Base-by-base conservation (phyloP, 2,329 filamentous ascomycete genomes). In the Xylariaceae sp. region DNA sequence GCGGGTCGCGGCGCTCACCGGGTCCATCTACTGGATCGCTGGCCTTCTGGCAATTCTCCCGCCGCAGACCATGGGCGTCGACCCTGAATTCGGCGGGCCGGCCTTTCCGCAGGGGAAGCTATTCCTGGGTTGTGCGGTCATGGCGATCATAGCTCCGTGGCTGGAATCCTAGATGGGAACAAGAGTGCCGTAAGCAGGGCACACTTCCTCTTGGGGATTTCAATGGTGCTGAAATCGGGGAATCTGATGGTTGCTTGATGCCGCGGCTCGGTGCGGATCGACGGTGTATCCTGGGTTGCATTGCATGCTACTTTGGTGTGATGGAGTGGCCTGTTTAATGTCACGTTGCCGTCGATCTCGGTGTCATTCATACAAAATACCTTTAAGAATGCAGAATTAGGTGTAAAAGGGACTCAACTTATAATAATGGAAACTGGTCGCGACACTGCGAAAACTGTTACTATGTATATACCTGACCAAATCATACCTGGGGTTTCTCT, bases 81-180 rank as follows among this genome's bases (percentile, higher is more conserved):
- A 76, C 40, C 72, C 72, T 0, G 74, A 76, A 62, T 74, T 74
- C 55, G 74, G 73, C 7, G 70, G 72, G 6, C 71, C 73, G 0
- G 73, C 67, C 4, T 75, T 74, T 57, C 74, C 74, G 11, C 74
- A 76, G 64, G 60, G 56, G 12, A 62, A 58, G 9, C 12, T 68
- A 0, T 74, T 75, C 32, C 19, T 27, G 32, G 27, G 29, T 30
- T 31, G 43, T 32, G 43, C 29, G 11, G 29, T 45, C 29, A 4
- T 29, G 5, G 43, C 43, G 11, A 12, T 45, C 11, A 6, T 45
- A 8, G 29, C 43, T 6, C 43, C 43, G 29, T 45, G 43, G 43
- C 19, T 45, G 2, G 43, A 45, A 19, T 34, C 43, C 8, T 45
- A 45, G 43, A 31, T 31, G 43, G 41, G 26, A 1, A 27, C n/a